phyloP scores from a whole-genome alignment of 2,329 filamentous ascomycete species.

The Graphilbum sp. region DNA sequence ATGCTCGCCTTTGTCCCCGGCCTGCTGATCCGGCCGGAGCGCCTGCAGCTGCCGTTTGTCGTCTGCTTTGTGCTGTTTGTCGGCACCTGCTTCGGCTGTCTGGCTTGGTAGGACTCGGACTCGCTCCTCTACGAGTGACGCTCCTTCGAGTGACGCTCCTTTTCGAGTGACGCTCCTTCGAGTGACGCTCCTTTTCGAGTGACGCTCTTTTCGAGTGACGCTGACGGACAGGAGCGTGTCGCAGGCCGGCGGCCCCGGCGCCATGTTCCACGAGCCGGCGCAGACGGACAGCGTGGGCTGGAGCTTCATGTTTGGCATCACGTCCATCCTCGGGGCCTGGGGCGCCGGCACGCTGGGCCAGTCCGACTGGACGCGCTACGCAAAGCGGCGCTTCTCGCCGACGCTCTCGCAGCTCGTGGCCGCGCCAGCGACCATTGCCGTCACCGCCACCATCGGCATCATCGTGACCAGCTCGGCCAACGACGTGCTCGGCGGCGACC shows the following conservation, averaged over 20 bases:
- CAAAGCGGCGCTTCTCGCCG: slow-evolving; percentile 19
- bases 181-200: slow-evolving; percentile 7
- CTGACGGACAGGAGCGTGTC: slow-evolving; percentile 4
- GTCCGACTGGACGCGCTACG: slow-evolving; percentile 26
- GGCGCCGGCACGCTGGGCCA: slow-evolving; percentile 27
- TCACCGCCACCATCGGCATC: slow-evolving; percentile 19
- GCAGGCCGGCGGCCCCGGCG: slow-evolving; percentile 15
- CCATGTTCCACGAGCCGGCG: slow-evolving; percentile 10
- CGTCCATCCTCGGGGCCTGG: slow-evolving; percentile 25
- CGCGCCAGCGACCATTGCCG: slow-evolving; percentile 11
- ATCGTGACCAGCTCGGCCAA: slow-evolving; percentile 15
- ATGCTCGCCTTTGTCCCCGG: slow-evolving; percentile 3
- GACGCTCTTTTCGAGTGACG: slow-evolving; percentile 18
- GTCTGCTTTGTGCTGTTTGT: slow-evolving; percentile 20
- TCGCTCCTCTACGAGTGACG: no score
- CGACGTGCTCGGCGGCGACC: slow-evolving; percentile 17
- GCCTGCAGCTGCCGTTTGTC: slow-evolving; percentile 5
- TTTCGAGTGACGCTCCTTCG: no score
- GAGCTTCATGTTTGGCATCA: slow-evolving; percentile 21
- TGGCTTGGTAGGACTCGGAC: slow-evolving; percentile 9
- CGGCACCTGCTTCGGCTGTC: slow-evolving; percentile 15
- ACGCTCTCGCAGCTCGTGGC: slow-evolving; percentile 18
- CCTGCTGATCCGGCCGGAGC: slow-evolving; percentile 8
- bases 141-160: no score
- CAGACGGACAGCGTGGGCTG: slow-evolving; percentile 15